Evolutionary conservation across 2,329 filamentous ascomycete species (phyloP).

Genomic region (Phaeomoniella chlamydospora): DNA sequence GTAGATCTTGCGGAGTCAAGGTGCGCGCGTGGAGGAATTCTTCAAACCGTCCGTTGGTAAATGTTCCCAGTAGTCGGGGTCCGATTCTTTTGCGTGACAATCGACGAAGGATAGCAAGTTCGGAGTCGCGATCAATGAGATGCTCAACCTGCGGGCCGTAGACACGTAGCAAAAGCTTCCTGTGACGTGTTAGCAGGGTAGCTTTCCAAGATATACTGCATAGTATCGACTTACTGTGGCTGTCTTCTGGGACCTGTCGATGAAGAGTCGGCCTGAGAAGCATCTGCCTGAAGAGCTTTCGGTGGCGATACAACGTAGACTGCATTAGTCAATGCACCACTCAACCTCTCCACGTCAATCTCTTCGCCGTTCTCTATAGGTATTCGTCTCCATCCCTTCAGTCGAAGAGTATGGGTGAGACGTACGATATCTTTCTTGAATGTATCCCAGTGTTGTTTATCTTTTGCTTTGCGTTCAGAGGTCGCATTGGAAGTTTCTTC

Average conservation of each 20-base stretch:
- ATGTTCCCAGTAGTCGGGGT: constrained; percentile 78
- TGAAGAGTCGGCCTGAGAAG: constrained; percentile 22
- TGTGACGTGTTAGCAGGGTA: no score
- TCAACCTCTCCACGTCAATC: constrained; percentile 36
- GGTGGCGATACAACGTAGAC: constrained; percentile 90
- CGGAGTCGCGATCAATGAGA: constrained; percentile 83
- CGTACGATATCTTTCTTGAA: constrained; percentile 92
- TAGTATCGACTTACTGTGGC: constrained; percentile 35
- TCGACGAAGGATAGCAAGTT: constrained; percentile 72
- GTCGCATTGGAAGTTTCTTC: constrained; percentile 24
- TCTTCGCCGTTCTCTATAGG: constrained; percentile 32
- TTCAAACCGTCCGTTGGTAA: constrained; percentile 89
- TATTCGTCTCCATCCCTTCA: constrained; percentile 85
- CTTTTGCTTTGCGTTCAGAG: constrained; percentile 42
- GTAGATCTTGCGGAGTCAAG: constrained; percentile 61
- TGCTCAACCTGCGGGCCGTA: constrained; percentile 94
- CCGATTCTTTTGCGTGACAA: constrained; percentile 87
- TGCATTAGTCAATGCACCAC: constrained; percentile 87
- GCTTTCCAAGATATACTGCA: no score
- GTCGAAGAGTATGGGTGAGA: constrained; percentile 69
- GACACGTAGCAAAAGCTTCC: constrained; percentile 74
- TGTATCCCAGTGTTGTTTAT: constrained; percentile 60
- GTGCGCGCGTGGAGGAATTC: constrained; percentile 80
- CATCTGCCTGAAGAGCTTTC: constrained; percentile 26
- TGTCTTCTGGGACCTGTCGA: constrained; percentile 26